These are phyloP conservation scores for Hypericum perforatum DNA, from an alignment of 345 rosid species.

Conservation along the genomic window DNA sequence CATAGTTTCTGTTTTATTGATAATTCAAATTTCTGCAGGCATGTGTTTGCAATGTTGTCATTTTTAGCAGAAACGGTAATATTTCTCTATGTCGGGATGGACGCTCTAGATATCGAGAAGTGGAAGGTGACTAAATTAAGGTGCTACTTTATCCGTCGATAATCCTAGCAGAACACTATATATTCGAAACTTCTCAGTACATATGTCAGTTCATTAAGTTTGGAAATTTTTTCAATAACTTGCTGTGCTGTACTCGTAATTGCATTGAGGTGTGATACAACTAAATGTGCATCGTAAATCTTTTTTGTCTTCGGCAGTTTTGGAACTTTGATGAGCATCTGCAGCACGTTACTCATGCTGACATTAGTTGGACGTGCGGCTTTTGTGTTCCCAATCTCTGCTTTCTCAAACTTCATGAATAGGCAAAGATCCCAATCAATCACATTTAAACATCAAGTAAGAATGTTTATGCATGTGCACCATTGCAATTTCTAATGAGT, in stretches of 20 bases:
- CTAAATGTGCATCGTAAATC: no score
- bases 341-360: constrained; percentile 38
- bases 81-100: constrained; percentile 89
- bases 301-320: constrained; percentile 31
- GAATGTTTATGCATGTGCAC: not conserved
- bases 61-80: constrained; percentile 81
- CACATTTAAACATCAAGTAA: constrained; percentile 64
- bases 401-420: constrained; percentile 53
- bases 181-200: no score
- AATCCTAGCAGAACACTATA: not conserved
- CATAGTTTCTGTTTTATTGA: not conserved
- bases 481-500: not conserved
- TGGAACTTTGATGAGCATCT: constrained; percentile 39
- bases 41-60: constrained; percentile 79
- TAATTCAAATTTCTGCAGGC: constrained; percentile 32
- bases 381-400: constrained; percentile 74
- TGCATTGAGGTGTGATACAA: no score
- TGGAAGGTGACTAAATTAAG: constrained; percentile 69
- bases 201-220: no score
- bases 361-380: constrained; percentile 69
- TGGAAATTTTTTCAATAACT: no score
- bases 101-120: constrained; percentile 73
- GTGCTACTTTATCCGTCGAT: constrained; percentile 20
- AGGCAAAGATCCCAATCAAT: constrained; percentile 34
- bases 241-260: no score